phyloP scores from a whole-genome alignment of 2,329 filamentous ascomycete genomes.

The Talaromyces sp. region DNA sequence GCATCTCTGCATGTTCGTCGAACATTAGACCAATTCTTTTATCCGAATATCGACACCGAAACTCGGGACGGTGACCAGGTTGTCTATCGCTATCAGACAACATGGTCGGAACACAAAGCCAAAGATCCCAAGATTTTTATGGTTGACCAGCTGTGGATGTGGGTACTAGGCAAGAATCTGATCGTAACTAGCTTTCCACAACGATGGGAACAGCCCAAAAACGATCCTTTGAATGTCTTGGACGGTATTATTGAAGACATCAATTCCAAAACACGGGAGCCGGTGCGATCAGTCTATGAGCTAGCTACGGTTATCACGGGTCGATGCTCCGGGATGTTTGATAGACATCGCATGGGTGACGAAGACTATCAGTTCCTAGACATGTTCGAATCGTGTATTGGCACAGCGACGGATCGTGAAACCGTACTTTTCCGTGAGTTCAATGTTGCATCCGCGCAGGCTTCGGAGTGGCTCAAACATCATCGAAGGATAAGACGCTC shows the following conservation, averaged over 20 bases:
- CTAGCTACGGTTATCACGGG: constrained; percentile 58
- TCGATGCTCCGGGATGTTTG: constrained; percentile 57
- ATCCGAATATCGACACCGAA: constrained; percentile 56
- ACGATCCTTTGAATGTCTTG: constrained; percentile 59
- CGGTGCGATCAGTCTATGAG: constrained; percentile 57
- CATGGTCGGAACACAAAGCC: constrained; percentile 27
- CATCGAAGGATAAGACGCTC: constrained; percentile 42
- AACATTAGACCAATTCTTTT: constrained; percentile 62
- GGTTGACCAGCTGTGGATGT: constrained; percentile 66
- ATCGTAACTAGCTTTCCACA: constrained; percentile 47
- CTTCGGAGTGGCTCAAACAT: constrained; percentile 51
- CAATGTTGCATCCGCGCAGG: constrained; percentile 54
- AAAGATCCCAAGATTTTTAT: constrained; percentile 58
- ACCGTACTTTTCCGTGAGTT: constrained; percentile 57
- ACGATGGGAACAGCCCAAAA: constrained; percentile 50
- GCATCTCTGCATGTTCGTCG: constrained; percentile 51
- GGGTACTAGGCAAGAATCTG: constrained; percentile 54
- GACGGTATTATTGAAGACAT: constrained; percentile 59
- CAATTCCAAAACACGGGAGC: constrained; percentile 58
- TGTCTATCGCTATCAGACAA: constrained; percentile 55
- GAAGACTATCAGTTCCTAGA: constrained; percentile 61
- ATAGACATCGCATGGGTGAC: constrained; percentile 53
- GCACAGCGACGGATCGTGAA: constrained; percentile 48
- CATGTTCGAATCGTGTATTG: constrained; percentile 63
- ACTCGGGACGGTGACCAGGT: constrained; percentile 59